Percentiles rank a stretch among this genome's conserved stretches.
Evolutionary conservation across 441 rosid genomes (phyloP).

Genomic region (Biscutella auriculata): DNA sequence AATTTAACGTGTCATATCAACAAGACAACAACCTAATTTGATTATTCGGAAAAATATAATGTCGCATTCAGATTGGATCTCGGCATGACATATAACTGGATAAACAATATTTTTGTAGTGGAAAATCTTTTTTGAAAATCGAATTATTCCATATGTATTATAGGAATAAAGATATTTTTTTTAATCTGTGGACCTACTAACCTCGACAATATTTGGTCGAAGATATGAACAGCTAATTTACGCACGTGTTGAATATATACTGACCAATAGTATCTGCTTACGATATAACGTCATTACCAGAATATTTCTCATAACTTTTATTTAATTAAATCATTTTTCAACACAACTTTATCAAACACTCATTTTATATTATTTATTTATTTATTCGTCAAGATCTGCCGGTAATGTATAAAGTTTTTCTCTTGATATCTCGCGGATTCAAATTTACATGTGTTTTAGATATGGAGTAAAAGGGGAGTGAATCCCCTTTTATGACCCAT

Average conservation of each 20-base stretch:
- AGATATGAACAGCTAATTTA: constrained; percentile 8
- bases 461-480: too few relatives aligned
- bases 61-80: constrained; percentile 7
- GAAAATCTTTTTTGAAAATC: constrained; percentile 1
- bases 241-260: constrained; percentile 14
- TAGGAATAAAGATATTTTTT: not conserved
- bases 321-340: too few relatives aligned
- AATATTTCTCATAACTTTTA: too few relatives aligned
- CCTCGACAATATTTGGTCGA: not conserved
- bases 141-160: constrained; percentile 1
- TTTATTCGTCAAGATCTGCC: too few relatives aligned
- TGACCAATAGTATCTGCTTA: not conserved
- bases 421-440: too few relatives aligned
- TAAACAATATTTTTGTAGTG: not conserved
- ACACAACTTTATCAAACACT: too few relatives aligned
- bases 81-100: constrained; percentile 1
- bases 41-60: not conserved
- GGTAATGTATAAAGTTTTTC: too few relatives aligned
- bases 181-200: constrained; percentile 1
- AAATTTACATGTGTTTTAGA: too few relatives aligned
- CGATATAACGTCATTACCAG: not conserved
- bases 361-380: too few relatives aligned
- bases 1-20: not conserved
- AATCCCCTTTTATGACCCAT: too few relatives aligned
- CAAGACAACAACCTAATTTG: not conserved